Percentiles rank a stretch among this genome's conserved stretches.
Evolutionary conservation across 768 basidiomycete species (phyloP).

Genomic region (Exsudoporus frostii): DNA sequence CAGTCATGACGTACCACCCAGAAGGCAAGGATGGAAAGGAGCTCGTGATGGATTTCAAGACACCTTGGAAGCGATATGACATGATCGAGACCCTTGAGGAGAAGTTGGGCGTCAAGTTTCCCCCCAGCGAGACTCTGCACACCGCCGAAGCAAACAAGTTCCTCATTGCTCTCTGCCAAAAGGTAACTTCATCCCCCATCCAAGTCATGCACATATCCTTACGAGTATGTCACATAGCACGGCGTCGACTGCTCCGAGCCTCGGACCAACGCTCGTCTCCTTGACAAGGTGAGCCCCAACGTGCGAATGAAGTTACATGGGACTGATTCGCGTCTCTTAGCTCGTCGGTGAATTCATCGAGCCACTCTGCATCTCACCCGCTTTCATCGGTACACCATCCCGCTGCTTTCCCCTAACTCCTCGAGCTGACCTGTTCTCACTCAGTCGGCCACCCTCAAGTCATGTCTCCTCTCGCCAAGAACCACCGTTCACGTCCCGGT

Average conservation of each 20-base stretch:
- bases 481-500: constrained; percentile 94
- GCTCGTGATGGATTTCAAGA: constrained; percentile 79
- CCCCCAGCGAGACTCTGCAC: constrained; percentile 86
- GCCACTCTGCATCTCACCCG: constrained; percentile 90
- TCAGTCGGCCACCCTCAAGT: constrained; percentile 97
- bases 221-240: constrained; percentile 49
- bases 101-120: constrained; percentile 90
- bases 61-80: constrained; percentile 98
- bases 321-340: constrained; percentile 34
- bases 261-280: constrained; percentile 87
- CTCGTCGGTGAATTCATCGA: constrained; percentile 99
- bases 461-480: constrained; percentile 99
- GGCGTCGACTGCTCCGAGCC: constrained; percentile 97
- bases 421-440: constrained; percentile 1
- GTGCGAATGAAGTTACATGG: not conserved
- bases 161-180: constrained; percentile 76
- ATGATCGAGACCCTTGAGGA: constrained; percentile 97
- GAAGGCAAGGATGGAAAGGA: constrained; percentile 85
- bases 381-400: constrained; percentile 75
- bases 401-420: not conserved
- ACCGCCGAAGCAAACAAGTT: constrained; percentile 87
- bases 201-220: not conserved
- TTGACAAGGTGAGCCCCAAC: constrained; percentile 72
- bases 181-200: constrained; percentile 46
- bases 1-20: constrained; percentile 83